Evolutionary conservation across 2,329 filamentous ascomycete species (phyloP).

Genomic region (Trichoderma pleuroti): DNA sequence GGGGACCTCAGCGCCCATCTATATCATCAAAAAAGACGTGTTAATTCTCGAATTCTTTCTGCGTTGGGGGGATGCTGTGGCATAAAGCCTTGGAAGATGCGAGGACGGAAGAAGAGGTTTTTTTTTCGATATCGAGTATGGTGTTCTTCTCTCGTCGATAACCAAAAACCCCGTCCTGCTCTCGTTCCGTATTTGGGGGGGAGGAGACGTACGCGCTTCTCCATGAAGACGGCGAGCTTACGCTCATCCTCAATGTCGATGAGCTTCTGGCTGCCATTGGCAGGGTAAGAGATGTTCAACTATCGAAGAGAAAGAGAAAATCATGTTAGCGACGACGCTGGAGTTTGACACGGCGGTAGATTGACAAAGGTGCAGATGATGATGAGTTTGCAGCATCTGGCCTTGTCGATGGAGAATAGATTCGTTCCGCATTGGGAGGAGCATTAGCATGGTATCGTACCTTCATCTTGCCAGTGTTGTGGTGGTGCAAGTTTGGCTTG

Average conservation of each 20-base stretch:
- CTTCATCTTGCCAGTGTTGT: conserved; percentile 48
- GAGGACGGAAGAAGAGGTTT: not conserved
- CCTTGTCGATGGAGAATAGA: not conserved
- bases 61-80: not conserved
- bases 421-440: not conserved
- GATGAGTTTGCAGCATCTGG: not conserved
- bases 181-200: conserved; percentile 11
- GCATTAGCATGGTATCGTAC: conserved; percentile 30
- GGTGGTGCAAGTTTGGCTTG: conserved; percentile 45
- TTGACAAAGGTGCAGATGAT: no score
- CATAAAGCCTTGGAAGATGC: not conserved
- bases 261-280: conserved; percentile 99
- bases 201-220: conserved; percentile 73
- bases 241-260: conserved; percentile 99
- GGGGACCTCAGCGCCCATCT: conserved; percentile 88
- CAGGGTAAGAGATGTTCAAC: conserved; percentile 79
- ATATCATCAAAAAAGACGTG: conserved; percentile 25
- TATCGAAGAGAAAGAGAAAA: conserved; percentile 26
- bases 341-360: not conserved
- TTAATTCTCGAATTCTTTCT: not conserved
- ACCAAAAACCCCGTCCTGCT: not conserved
- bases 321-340: conserved; percentile 32
- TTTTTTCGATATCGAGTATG: conserved; percentile 1
- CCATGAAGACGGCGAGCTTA: conserved; percentile 98
- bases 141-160: conserved; percentile 17